Base-by-base conservation (phyloP, 2,329 filamentous ascomycete species). In the Claviceps sp. region DNA sequence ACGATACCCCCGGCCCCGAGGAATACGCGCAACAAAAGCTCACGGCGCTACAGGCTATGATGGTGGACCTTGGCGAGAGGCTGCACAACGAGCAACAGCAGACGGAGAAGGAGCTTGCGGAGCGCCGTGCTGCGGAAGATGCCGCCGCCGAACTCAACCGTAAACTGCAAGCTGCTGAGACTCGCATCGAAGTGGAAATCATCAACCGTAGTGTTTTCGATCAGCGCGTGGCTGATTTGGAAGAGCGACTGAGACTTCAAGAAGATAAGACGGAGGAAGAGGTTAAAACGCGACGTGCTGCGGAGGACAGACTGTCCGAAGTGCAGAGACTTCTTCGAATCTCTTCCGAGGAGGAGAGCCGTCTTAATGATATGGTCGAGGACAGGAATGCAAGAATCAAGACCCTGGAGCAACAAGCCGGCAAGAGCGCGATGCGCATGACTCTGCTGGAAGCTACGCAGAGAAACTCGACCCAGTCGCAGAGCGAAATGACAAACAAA, bases 231-330 rank as follows among this genome's bases (percentile, higher is more conserved):
- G 70, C 77, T 40, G 84, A 87, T 45, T 73, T 90, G 1, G 85
- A 89, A 62, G 81, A 81, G 46, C 81, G 81, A 62, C 72, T 88
- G 46, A 76, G 77, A 54, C 68, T 77, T 9, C 78, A 84, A 38
- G 82, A 88, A 57, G 73, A 75, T 38, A 76, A 77, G 52, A 77
- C 76, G 1, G 84, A 89, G 56, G 69, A 79, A 50, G 84, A 90
- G 59, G 69, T 84, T 54, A 71, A 75, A 45, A 68, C 70, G 47
- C 79, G 85, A 54, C 78, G 84, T 51, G 74, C 79, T 37, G 82
- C 83, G 1, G 85, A 90, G 63, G 86, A 90, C 61, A 79, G 79
- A 54, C 71, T 88, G 14, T 78, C 82, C 5, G 85, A 90, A 62
- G 75, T 82, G n/a, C 83, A 89, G 65, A 76, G 81, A 51, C 75